These are phyloP conservation scores for Suillus subaureus DNA, from an alignment of 768 basidiomycete genomes.

Conservation along the genomic window DNA sequence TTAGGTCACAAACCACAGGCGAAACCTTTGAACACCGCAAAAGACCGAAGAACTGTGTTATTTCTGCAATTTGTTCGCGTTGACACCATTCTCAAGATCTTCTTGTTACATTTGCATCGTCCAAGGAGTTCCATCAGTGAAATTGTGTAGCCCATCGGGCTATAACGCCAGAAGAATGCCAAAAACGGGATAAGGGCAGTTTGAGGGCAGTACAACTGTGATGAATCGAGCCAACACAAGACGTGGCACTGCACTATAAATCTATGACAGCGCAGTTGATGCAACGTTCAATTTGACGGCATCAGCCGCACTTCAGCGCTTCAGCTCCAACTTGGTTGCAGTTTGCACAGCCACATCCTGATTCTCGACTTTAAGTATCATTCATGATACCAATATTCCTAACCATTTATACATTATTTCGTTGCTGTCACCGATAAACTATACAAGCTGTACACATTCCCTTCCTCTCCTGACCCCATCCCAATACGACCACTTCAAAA, in stretches of 20 bases:
- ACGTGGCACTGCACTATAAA: not conserved
- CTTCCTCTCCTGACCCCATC: too few species aligned
- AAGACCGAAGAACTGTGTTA: not conserved
- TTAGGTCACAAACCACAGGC: not conserved
- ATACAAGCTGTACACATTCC: too few species aligned
- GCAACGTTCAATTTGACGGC: not conserved
- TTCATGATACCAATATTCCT: too few species aligned
- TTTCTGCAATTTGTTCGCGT: not conserved
- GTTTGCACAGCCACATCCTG: not conserved
- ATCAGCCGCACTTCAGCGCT: too few species aligned
- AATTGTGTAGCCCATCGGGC: not conserved
- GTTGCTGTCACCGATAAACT: too few species aligned
- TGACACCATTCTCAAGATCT: not conserved
- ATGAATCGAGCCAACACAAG: not conserved
- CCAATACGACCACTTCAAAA: too few species aligned
- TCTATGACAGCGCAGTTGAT: not conserved
- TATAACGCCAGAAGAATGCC: not conserved
- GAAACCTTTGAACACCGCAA: not conserved
- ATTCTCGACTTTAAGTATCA: not conserved
- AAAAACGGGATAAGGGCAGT: not conserved
- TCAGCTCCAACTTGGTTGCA: not conserved
- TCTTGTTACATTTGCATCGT: not conserved
- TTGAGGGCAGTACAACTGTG: not conserved
- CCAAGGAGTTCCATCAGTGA: not conserved
- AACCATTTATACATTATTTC: too few species aligned